Base-by-base conservation (phyloP, 176 grass and related monocot species). In the Secale cereale region DNA sequence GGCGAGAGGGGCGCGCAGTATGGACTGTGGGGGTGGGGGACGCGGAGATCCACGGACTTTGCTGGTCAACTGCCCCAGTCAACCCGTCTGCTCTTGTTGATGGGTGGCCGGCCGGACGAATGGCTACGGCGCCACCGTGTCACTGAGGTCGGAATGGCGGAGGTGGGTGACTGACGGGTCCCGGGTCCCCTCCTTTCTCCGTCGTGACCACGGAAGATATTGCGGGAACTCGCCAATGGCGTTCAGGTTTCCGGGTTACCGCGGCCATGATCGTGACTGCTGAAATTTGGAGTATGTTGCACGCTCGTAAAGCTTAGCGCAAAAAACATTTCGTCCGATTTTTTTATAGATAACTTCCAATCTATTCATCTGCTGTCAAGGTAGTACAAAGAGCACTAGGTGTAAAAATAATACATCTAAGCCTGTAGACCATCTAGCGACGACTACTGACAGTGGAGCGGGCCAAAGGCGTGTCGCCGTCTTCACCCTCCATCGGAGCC, bases 1-100 rank as follows among this genome's bases (percentile, higher is more conserved):
- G 25, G 81, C 25, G 74, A 35, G 68, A 65, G 20, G 57, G 68
- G 69, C 14, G 79, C 27, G 13, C 59, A 19, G 45, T 25, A 52
- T 52, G 48, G 48, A 52, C 48, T 52, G 46, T n/a, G n/a, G n/a
- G 32, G 32, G 30, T 31, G 36, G 48, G 41, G 69, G 31, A 87
- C 85, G 89, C 81, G 81, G 50, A 80, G 79, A 70, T 39, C 50
- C n/a, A 83, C 48, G 65, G 80, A 84, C 85, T 87, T 78, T 70
- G 4, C 60, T 3, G 19, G 85, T 87, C 89, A 77, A 81, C 81
- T 77, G 9, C 80, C 59, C 81, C 81, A 41, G 81, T 87, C 88
- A 33, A 83, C 65, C 79, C 73, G 65, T 10, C 54, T 27, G 74
- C 14, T 41, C 46, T 57, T 28, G 52, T 43, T 60, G 23, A 32